phyloP scores from a whole-genome alignment of 75 land plant genomes.

The Adiantum capillusveneris region DNA sequence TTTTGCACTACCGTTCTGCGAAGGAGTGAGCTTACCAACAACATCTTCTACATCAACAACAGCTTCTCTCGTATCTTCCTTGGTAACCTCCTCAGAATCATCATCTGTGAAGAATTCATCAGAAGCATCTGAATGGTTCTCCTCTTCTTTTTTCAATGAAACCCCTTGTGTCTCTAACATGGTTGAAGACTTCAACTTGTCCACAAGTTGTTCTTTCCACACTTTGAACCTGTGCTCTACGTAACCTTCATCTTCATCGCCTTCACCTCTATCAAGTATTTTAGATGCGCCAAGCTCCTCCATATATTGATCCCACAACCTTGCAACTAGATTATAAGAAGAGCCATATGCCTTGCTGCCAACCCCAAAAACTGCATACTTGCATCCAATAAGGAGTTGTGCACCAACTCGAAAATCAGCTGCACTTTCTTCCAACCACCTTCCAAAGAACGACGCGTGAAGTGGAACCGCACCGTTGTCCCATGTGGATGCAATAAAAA shows the following conservation, averaged over 20 bases:
- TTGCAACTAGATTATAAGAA: constrained; percentile 53
- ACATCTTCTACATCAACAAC: constrained; percentile 87
- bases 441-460: constrained; percentile 43
- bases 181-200: constrained; percentile 8
- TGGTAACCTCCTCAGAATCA: constrained; percentile 17
- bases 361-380: constrained; percentile 81
- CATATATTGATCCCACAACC: constrained; percentile 44
- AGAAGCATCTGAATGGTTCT: constrained; percentile 11
- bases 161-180: not conserved
- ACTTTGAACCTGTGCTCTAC: constrained; percentile 49
- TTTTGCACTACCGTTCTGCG: constrained; percentile 14
- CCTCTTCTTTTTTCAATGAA: not conserved
- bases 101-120: constrained; percentile 21
- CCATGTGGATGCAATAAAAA: constrained; percentile 83
- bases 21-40: constrained; percentile 59
- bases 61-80: constrained; percentile 29
- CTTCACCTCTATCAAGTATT: constrained; percentile 47
- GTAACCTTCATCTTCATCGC: constrained; percentile 63
- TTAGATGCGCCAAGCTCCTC: constrained; percentile 50
- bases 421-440: constrained; percentile 78
- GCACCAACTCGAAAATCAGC: constrained; percentile 80
- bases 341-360: constrained; percentile 67
- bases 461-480: constrained; percentile 63
- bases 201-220: constrained; percentile 49
- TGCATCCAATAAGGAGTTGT: constrained; percentile 38